These are phyloP conservation scores for Heliamphora exappendiculata DNA, from an alignment of 148 eudicot species.

Conservation along the genomic window DNA sequence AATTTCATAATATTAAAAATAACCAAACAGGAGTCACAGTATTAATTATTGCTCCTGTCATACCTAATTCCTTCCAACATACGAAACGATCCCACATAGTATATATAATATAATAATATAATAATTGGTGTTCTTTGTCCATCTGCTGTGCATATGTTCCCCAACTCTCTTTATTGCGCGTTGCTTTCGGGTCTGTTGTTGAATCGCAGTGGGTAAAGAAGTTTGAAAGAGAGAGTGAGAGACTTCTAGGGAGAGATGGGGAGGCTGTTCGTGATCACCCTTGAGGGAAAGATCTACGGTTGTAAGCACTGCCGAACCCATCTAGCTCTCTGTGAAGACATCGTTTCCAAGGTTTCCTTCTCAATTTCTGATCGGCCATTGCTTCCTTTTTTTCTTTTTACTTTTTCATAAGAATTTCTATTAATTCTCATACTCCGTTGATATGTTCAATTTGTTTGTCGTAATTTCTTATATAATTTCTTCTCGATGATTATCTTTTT, in stretches of 20 bases:
- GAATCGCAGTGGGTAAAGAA: background rate
- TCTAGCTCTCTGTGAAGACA: constrained; percentile 51
- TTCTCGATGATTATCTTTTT: background rate
- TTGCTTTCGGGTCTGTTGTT: background rate
- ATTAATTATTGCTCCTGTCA: no score
- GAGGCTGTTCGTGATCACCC: constrained; percentile 52
- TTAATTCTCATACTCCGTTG: background rate
- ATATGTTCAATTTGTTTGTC: background rate
- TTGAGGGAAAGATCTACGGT: constrained; percentile 75
- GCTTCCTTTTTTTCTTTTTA: background rate
- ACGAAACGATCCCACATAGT: no score
- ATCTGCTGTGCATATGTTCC: no score
- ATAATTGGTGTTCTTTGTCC: no score
- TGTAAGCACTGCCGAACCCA: constrained; percentile 80
- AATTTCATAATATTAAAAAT: no score
- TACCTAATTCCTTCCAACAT: no score
- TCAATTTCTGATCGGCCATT: background rate
- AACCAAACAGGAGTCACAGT: no score
- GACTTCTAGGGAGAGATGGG: constrained; percentile 47
- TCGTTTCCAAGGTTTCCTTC: constrained; percentile 58
- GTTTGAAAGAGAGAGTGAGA: constrained; percentile 8
- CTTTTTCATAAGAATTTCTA: background rate
- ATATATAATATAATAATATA: no score
- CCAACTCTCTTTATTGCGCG: no score
- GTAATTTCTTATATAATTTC: background rate